Conservation (phyloP, 2,329 filamentous ascomycete genomes). For the Amauroascus verrucosus region DNA sequence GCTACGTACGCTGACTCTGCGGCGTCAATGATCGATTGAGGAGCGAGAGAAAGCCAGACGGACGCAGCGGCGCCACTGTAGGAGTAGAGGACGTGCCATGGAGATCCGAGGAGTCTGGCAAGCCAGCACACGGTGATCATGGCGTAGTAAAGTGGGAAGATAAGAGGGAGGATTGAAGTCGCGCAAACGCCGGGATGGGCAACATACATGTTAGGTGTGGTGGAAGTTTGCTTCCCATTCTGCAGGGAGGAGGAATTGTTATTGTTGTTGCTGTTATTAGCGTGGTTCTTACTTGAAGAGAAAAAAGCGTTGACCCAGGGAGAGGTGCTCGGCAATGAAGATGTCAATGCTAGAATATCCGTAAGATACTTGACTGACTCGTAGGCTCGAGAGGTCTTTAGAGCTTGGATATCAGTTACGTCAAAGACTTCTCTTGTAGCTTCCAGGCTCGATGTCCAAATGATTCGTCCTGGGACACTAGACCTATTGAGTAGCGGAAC, state of each 20-base stretch:
- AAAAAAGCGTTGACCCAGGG: constrained; percentile 51
- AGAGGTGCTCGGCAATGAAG: constrained; percentile 53
- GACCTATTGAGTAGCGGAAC: constrained; percentile 54
- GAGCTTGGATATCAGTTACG: constrained; percentile 63
- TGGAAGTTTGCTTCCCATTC: not conserved
- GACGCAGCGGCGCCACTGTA: constrained; percentile 68
- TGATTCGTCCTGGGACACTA: constrained; percentile 51
- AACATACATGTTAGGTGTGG: constrained; percentile 60
- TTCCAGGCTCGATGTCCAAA: constrained; percentile 83
- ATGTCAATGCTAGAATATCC: constrained; percentile 69
- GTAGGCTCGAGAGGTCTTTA: constrained; percentile 57
- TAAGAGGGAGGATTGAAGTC: constrained; percentile 69
- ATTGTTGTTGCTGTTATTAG: constrained; percentile 17
- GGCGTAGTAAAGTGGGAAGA: constrained; percentile 55
- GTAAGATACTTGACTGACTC: constrained; percentile 81
- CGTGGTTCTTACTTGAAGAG: constrained; percentile 21
- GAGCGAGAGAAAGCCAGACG: constrained; percentile 65
- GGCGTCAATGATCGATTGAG: constrained; percentile 38
- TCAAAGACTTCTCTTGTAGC: constrained; percentile 49
- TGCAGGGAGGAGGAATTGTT: constrained; percentile 4
- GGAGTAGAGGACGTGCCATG: constrained; percentile 71
- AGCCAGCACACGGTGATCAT: constrained; percentile 61
- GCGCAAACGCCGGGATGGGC: constrained; percentile 79
- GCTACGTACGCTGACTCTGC: constrained; percentile 42
- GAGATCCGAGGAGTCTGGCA: constrained; percentile 67